These are phyloP conservation scores for Fraxinus nigra DNA, from an alignment of 305 asterid genomes.

Conservation along the genomic window DNA sequence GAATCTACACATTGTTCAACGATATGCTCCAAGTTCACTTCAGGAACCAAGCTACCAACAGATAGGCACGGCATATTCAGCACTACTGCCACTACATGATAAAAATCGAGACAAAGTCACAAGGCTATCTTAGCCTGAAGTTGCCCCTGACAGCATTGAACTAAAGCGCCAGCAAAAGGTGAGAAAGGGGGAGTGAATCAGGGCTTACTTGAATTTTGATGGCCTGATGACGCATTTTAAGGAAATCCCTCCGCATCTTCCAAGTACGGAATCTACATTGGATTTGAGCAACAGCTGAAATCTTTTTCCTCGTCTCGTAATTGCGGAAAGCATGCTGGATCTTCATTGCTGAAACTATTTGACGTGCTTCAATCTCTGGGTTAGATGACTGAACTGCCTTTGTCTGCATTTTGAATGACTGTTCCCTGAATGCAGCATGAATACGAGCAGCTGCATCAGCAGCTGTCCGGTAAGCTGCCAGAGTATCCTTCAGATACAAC, in stretches of 20 bases:
- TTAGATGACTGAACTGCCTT: slow-evolving; percentile 51
- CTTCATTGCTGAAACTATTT: slow-evolving; percentile 88
- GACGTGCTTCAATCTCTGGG: slow-evolving; percentile 81
- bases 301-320: slow-evolving; percentile 60
- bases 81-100: slow-evolving; percentile 1
- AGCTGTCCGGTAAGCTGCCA: slow-evolving; percentile 91
- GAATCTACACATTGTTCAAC: background rate
- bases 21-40: background rate
- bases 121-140: background rate
- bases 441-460: slow-evolving; percentile 99
- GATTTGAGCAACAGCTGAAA: slow-evolving; percentile 83
- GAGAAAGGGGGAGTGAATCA: background rate
- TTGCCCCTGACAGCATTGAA: background rate
- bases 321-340: slow-evolving; percentile 95
- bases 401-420: slow-evolving; percentile 51
- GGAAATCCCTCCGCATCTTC: slow-evolving; percentile 82
- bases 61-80: background rate
- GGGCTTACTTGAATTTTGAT: slow-evolving; percentile 76
- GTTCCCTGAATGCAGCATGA: slow-evolving; percentile 94
- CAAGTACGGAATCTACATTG: slow-evolving; percentile 82
- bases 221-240: slow-evolving; percentile 83
- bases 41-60: background rate
- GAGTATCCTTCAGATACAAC: slow-evolving; percentile 67
- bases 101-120: background rate
- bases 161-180: background rate